These are phyloP conservation scores for Barbarea vulgaris DNA, from an alignment of 345 rosid genomes.

Conservation along the genomic window DNA sequence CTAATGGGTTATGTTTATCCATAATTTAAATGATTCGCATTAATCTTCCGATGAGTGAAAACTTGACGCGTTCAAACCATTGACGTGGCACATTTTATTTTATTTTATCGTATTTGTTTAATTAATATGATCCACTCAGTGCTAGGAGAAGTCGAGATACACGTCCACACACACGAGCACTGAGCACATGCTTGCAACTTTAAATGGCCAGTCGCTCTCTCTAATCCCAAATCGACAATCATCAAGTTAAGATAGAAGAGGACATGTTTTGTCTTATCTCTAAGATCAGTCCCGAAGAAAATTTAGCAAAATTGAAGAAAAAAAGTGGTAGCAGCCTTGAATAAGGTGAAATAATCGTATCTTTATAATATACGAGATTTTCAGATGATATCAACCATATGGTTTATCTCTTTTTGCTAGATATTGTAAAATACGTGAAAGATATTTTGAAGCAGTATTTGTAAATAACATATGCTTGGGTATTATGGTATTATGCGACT, in stretches of 20 bases:
- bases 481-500: no score
- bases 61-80: constrained; percentile 4
- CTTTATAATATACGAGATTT: neutral
- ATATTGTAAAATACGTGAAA: no score
- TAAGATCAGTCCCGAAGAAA: neutral
- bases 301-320: neutral
- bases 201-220: constrained; percentile 22
- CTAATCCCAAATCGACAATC: constrained; percentile 25
- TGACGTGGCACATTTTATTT: neutral
- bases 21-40: neutral
- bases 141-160: constrained; percentile 11
- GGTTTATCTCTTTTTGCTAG: neutral
- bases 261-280: constrained; percentile 33
- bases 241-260: constrained; percentile 5
- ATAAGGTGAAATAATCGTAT: neutral
- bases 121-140: constrained; percentile 30
- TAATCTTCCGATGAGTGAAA: neutral
- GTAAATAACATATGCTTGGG: neutral
- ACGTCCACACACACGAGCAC: constrained; percentile 27
- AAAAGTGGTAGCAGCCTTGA: neutral
- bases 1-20: neutral
- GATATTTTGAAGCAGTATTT: no score
- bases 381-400: neutral
- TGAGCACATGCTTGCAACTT: constrained; percentile 31
- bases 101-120: neutral